phyloP scores from a whole-genome alignment of 768 basidiomycete genomes.

The Suillus subluteus region DNA sequence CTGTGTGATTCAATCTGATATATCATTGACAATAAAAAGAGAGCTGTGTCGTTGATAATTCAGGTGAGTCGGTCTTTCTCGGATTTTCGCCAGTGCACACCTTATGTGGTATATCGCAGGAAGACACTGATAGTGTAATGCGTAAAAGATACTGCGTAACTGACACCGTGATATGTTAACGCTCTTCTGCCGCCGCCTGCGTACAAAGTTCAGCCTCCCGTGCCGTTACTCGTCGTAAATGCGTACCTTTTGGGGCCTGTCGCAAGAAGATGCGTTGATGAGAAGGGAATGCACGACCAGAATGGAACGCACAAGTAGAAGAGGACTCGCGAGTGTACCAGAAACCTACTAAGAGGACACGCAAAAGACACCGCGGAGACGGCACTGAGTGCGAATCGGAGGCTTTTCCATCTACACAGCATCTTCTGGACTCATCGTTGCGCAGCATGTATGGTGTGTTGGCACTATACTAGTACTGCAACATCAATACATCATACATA shows the following conservation, averaged over 20 bases:
- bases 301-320: neutral
- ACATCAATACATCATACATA: no score
- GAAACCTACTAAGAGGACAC: neutral
- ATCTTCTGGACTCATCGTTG: neutral
- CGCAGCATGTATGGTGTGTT: neutral
- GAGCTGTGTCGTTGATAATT: no score
- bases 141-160: neutral
- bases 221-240: neutral
- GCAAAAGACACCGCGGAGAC: neutral
- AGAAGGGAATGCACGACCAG: neutral
- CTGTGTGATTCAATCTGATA: neutral
- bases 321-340: neutral
- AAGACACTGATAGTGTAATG: neutral
- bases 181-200: neutral
- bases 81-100: neutral
- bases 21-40: neutral
- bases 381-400: neutral
- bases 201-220: neutral
- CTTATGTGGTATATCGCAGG: neutral
- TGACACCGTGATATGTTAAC: neutral
- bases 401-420: neutral
- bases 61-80: neutral
- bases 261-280: neutral
- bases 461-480: no score
- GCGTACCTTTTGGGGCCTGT: neutral